A percentile compares a stretch with the other conserved stretches of the same genome.
phyloP scores from a whole-genome alignment of 768 basidiomycete species.

The Inosperma sp. region DNA sequence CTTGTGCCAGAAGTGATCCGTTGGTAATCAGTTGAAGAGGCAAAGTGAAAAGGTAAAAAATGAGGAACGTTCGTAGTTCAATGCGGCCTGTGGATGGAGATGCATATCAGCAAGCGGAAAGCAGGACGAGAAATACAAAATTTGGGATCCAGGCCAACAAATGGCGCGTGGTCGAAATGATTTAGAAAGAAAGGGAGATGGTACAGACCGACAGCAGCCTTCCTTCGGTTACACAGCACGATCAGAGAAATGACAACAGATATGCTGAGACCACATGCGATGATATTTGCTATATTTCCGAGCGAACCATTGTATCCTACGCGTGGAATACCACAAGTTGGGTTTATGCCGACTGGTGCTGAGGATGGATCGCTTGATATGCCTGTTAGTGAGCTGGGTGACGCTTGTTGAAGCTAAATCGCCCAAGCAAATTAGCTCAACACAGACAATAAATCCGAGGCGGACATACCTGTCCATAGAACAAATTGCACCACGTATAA shows the following conservation, averaged over 20 bases:
- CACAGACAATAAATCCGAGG: not conserved
- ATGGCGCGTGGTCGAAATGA: not conserved
- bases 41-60: conserved; percentile 65
- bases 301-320: conserved; percentile 54
- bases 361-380: conserved; percentile 40
- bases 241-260: conserved; percentile 56
- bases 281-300: conserved; percentile 84
- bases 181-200: not conserved
- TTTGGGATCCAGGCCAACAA: too few relatives aligned
- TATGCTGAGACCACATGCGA: conserved; percentile 72
- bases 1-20: conserved; percentile 75
- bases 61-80: conserved; percentile 65
- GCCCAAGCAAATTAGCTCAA: not conserved
- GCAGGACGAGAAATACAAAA: too few relatives aligned
- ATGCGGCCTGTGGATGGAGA: conserved; percentile 44
- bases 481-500: conserved; percentile 92
- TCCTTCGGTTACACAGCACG: conserved; percentile 53
- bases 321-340: conserved; percentile 70
- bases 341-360: conserved; percentile 82
- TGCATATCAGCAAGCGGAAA: not conserved
- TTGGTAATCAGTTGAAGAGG: conserved; percentile 79
- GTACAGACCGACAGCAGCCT: conserved; percentile 74
- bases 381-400: conserved; percentile 31
- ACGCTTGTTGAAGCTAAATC: conserved; percentile 36
- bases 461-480: conserved; percentile 72